Conservation (phyloP, 2,329 filamentous ascomycete genomes). For the Trichothecium sympodiale region DNA sequence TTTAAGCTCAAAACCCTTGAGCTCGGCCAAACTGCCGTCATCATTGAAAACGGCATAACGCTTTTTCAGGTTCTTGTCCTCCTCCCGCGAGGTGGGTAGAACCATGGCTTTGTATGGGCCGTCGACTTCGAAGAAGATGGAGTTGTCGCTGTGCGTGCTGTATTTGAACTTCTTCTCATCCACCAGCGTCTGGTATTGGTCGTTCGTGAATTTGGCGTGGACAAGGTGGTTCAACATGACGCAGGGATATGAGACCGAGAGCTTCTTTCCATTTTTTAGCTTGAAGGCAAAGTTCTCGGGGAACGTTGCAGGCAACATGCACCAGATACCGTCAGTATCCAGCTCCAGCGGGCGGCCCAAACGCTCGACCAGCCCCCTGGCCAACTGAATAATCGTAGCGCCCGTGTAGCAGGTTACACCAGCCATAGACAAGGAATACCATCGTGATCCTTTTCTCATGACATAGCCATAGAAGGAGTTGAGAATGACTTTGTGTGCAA, state of each 20-base stretch:
- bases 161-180: conserved; percentile 78
- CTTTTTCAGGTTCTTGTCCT: conserved; percentile 99
- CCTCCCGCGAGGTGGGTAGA: conserved; percentile 91
- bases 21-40: conserved; percentile 84
- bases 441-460: conserved; percentile 96
- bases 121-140: conserved; percentile 98
- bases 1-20: conserved; percentile 98
- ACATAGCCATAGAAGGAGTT: conserved; percentile 99
- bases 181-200: conserved; percentile 86
- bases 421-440: conserved; percentile 99
- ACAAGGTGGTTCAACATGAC: conserved; percentile 99
- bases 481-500: conserved; percentile 97
- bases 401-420: conserved; percentile 96
- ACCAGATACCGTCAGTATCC: conserved; percentile 99
- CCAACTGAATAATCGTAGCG: conserved; percentile 93
- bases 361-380: conserved; percentile 82
- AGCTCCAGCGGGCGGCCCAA: conserved; percentile 87
- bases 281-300: conserved; percentile 95
- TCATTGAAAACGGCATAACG: conserved; percentile 98
- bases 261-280: conserved; percentile 89
- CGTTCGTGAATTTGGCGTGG: conserved; percentile 88
- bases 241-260: conserved; percentile 94
- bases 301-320: conserved; percentile 91
- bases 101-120: conserved; percentile 98
- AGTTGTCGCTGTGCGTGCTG: conserved; percentile 95